phyloP scores from a whole-genome alignment of 2,329 filamentous ascomycete genomes.

The Cladobotryum protrusum region DNA sequence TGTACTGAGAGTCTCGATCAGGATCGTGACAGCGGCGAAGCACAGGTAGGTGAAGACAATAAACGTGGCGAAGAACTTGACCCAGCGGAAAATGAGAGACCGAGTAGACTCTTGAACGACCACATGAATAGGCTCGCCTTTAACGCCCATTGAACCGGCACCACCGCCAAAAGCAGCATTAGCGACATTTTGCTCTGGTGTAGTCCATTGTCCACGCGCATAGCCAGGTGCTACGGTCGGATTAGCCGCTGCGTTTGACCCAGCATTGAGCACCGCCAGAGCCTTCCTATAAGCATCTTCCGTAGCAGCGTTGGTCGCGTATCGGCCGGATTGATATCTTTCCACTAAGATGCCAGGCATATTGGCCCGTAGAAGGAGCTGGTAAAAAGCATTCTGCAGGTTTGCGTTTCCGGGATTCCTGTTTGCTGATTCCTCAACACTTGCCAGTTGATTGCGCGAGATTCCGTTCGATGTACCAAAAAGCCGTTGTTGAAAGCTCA shows the following conservation, averaged over 20 bases:
- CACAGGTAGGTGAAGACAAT: constrained; percentile 72
- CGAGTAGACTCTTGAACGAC: constrained; percentile 87
- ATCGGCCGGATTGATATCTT: constrained; percentile 79
- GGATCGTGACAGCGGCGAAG: constrained; percentile 70
- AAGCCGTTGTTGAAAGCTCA: constrained; percentile 15
- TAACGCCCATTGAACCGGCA: constrained; percentile 52
- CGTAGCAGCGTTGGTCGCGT: constrained; percentile 71
- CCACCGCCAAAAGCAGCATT: constrained; percentile 22
- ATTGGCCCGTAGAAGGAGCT: constrained; percentile 80
- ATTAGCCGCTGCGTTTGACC: constrained; percentile 21
- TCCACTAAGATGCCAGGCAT: constrained; percentile 92
- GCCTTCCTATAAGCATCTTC: constrained; percentile 76
- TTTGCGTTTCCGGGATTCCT: constrained; percentile 82
- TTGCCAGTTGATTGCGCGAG: constrained; percentile 64
- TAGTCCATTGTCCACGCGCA: constrained; percentile 23
- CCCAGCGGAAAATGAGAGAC: constrained; percentile 78
- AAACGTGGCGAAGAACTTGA: constrained; percentile 79
- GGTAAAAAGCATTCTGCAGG: constrained; percentile 90
- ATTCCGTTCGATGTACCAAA: constrained; percentile 44
- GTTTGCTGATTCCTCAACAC: constrained; percentile 86
- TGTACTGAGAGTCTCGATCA: constrained; percentile 74
- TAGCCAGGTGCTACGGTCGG: constrained; percentile 16
- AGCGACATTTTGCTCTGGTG: constrained; percentile 24
- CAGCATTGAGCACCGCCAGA: constrained; percentile 37
- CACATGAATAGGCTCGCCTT: constrained; percentile 85